These are phyloP conservation scores for Camelina sativa DNA, from an alignment of 345 rosid species.

Conservation along the genomic window DNA sequence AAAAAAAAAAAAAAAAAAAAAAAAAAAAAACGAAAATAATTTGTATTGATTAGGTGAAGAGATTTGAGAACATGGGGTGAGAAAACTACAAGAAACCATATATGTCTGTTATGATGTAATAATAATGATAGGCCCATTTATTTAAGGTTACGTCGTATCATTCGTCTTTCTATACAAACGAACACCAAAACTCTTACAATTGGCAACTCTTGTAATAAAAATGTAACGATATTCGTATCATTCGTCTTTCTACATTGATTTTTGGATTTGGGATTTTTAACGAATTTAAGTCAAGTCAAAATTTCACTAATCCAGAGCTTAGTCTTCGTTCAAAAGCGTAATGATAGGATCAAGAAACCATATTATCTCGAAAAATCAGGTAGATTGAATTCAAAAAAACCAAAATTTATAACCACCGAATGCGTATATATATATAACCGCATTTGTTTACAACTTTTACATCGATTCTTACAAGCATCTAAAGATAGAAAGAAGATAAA, in stretches of 20 bases:
- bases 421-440: conserved; percentile 16
- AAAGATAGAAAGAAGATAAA: neutral
- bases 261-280: neutral
- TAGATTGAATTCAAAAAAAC: neutral
- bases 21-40: neutral
- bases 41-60: conserved; percentile 12
- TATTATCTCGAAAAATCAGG: conserved; percentile 33
- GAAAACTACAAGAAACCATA: conserved; percentile 18
- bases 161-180: conserved; percentile 15
- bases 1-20: neutral
- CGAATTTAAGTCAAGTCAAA: neutral
- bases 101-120: neutral
- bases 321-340: conserved; percentile 34
- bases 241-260: neutral
- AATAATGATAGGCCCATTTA: neutral
- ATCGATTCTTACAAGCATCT: neutral
- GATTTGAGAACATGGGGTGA: conserved; percentile 22
- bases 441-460: neutral
- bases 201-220: neutral
- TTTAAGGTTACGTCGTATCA: neutral
- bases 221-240: neutral
- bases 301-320: conserved; percentile 25
- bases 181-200: conserved; percentile 2
- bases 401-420: neutral
- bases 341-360: conserved; percentile 23